phyloP scores from a whole-genome alignment of 345 rosid species.

The Salix arbutifolia region DNA sequence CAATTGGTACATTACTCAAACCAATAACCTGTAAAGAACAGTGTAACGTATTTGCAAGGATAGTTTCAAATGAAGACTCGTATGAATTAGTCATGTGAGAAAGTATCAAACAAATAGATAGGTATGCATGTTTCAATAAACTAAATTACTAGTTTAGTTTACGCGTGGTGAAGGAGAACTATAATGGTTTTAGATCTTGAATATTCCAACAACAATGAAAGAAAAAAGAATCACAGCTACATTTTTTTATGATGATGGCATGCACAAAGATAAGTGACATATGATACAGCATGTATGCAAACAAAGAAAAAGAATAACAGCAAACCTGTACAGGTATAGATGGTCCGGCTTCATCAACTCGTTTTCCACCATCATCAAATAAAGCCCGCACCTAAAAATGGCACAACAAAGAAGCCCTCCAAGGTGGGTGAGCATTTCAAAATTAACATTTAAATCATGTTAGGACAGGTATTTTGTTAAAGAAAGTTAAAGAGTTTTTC shows the following conservation, averaged over 20 bases:
- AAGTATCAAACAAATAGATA: not conserved
- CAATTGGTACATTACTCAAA: constrained; percentile 70
- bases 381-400: constrained; percentile 78
- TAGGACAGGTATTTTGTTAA: not conserved
- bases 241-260: not conserved
- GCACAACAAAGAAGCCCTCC: constrained; percentile 12
- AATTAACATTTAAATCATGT: constrained; percentile 10
- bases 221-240: not conserved
- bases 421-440: not conserved
- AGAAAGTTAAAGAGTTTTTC: not conserved
- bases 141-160: not conserved
- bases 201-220: not conserved
- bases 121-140: constrained; percentile 1
- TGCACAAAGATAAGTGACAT: not conserved
- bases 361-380: constrained; percentile 72
- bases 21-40: constrained; percentile 69
- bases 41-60: constrained; percentile 11
- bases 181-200: not conserved
- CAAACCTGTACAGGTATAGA: constrained; percentile 91
- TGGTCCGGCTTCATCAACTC: constrained; percentile 88
- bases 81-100: not conserved
- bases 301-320: not conserved
- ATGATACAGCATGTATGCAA: not conserved
- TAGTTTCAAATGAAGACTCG: not conserved
- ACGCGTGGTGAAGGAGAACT: not conserved